Base-by-base conservation (phyloP, 805 yeast species). In the Kodamaea fukazawae region DNA sequence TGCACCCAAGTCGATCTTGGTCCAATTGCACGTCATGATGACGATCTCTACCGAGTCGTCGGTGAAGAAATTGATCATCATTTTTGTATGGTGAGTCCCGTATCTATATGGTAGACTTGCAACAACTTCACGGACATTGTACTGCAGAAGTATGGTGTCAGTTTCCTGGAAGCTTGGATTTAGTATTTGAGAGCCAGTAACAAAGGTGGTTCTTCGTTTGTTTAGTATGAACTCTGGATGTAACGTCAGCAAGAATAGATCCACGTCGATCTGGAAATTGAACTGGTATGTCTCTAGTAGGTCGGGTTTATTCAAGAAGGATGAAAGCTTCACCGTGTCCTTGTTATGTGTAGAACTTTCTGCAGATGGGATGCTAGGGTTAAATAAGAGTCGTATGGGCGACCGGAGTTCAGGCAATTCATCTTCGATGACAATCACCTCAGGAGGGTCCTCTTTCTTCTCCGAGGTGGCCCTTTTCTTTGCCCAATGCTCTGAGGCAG, bases 81-180 rank as follows among this genome's bases (percentile, higher is more conserved):
- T 61, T 53, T 83, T 83, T 1, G 86, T 71, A 54, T 83, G 91
- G 55, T 83, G 89, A 3, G 61, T 58, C n/a, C 61, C 74, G 49
- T 41, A 72, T 20, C 55, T 48, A 44, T 45, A 64, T 8, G 63
- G 67, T 34, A 53, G 49, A 41, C 42, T 54, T 8, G 65, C 71
- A 10, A 67, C 47, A 1, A 74, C 50, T 41, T 63, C 61, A 4
- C 46, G 30, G 10, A 66, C 40, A 38, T 61, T 55, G 42, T 51
- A 57, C 27, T 51, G 45, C 12, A 38, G 12, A 4, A 44, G 43
- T 15, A 58, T 32, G 38, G 45, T 25, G 17, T 40, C 22, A 28
- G 42, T 38, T 7, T 49, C 51, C 11, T 46, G 34, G 11, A 42
- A 46, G 2, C 37, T 25, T 5, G 44, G 27, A 9, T 43, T 27